phyloP scores from a whole-genome alignment of 495 filamentous ascomycete species.

The Hyaloscypha finlandica region DNA sequence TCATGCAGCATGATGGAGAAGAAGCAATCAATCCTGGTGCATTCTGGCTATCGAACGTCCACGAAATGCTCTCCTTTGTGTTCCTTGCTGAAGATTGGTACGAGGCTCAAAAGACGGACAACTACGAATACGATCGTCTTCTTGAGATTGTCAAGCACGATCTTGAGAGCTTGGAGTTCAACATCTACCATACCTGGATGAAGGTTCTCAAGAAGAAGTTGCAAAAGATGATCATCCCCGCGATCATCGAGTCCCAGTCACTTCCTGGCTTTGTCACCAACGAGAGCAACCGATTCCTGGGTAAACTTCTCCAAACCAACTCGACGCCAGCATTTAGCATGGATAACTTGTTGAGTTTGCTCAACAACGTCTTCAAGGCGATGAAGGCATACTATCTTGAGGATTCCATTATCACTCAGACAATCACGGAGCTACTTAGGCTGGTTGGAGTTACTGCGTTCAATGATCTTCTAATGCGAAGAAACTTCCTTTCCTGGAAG shows the following conservation, averaged over 20 bases:
- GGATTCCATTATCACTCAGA: slow-evolving; percentile 92
- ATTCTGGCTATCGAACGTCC: slow-evolving; percentile 99
- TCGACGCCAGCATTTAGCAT: slow-evolving; percentile 93
- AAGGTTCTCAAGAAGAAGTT: slow-evolving; percentile 99
- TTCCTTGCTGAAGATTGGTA: slow-evolving; percentile 99
- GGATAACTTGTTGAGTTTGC: slow-evolving; percentile 94
- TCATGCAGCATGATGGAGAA: slow-evolving; percentile 97
- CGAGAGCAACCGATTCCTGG: slow-evolving; percentile 95
- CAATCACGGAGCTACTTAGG: slow-evolving; percentile 88
- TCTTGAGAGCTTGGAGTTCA: slow-evolving; percentile 97
- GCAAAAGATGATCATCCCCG: slow-evolving; percentile 98
- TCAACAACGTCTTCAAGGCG: slow-evolving; percentile 96
- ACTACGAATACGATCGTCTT: slow-evolving; percentile 97
- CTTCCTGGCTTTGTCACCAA: slow-evolving; percentile 98
- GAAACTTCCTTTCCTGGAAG: slow-evolving; percentile 99
- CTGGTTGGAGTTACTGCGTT: slow-evolving; percentile 98
- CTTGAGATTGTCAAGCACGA: slow-evolving; percentile 99
- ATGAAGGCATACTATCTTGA: slow-evolving; percentile 99
- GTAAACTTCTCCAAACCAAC: slow-evolving; percentile 88
- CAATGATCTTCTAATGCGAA: slow-evolving; percentile 96
- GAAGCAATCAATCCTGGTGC: slow-evolving; percentile 96
- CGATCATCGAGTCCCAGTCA: slow-evolving; percentile 98
- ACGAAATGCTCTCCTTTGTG: slow-evolving; percentile 99
- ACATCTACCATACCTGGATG: slow-evolving; percentile 99
- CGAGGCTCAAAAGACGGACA: slow-evolving; percentile 97